phyloP scores from a whole-genome alignment of 2,329 filamentous ascomycete genomes.

The Neurospora sp. region DNA sequence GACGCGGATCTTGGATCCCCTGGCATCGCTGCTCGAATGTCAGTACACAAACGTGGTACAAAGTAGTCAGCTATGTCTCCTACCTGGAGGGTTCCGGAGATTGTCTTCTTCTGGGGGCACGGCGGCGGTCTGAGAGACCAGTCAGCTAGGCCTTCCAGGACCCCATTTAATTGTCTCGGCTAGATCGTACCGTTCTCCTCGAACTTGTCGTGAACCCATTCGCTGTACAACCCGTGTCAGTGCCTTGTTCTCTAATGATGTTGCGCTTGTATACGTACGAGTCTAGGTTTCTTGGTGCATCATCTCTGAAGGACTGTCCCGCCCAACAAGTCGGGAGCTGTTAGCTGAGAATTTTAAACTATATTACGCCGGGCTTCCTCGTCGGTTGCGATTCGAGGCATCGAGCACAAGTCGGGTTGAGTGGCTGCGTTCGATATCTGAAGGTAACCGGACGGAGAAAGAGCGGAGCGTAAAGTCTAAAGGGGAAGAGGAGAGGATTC shows the following conservation, averaged over 20 bases:
- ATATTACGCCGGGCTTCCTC: conserved; percentile 21
- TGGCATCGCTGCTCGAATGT: conserved; percentile 32
- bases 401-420: conserved; percentile 20
- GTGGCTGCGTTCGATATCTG: conserved; percentile 21
- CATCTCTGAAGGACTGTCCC: conserved; percentile 50
- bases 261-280: conserved; percentile 39
- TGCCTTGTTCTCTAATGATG: not conserved
- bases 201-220: conserved; percentile 91
- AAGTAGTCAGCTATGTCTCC: conserved; percentile 1
- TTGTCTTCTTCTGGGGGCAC: conserved; percentile 15
- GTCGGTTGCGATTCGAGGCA: conserved; percentile 23
- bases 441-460: conserved; percentile 15
- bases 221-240: conserved; percentile 38
- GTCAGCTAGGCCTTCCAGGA: conserved; percentile 4
- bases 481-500: conserved; percentile 24
- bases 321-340: conserved; percentile 29
- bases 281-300: conserved; percentile 57
- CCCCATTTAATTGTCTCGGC: not conserved
- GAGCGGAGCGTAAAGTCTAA: conserved; percentile 19
- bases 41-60: conserved; percentile 1
- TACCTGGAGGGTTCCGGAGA: conserved; percentile 26
- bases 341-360: conserved; percentile 34
- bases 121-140: conserved; percentile 11
- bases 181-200: conserved; percentile 55
- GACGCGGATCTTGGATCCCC: conserved; percentile 64